Conservation (phyloP, 805 yeast genomes). For the Candida michaelii region DNA sequence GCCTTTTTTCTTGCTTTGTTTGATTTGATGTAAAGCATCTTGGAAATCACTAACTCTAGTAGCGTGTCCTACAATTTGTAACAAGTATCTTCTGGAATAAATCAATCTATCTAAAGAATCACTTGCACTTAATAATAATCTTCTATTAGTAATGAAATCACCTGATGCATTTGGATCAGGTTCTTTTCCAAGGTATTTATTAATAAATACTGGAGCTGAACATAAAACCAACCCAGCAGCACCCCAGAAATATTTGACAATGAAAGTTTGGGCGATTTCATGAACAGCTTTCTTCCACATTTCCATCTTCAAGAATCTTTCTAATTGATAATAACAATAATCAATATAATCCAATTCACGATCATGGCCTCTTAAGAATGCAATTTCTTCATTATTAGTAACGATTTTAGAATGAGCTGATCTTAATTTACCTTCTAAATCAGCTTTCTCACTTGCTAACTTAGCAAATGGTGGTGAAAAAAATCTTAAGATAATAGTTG, state of each 20-base stretch:
- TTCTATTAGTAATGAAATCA: slow-evolving; percentile 85
- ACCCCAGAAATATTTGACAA: slow-evolving; percentile 93
- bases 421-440: slow-evolving; percentile 81
- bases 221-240: slow-evolving; percentile 89
- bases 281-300: slow-evolving; percentile 74
- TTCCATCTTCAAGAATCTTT: slow-evolving; percentile 72
- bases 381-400: slow-evolving; percentile 81
- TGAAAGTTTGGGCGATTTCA: slow-evolving; percentile 82
- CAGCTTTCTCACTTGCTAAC: slow-evolving; percentile 71
- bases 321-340: slow-evolving; percentile 76
- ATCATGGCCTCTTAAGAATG: slow-evolving; percentile 76
- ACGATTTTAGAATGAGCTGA: slow-evolving; percentile 80
- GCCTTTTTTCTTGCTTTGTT: slow-evolving; percentile 17
- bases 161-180: slow-evolving; percentile 58
- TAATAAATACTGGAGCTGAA: slow-evolving; percentile 81
- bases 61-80: slow-evolving; percentile 82
- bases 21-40: slow-evolving; percentile 55
- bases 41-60: slow-evolving; percentile 71
- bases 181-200: slow-evolving; percentile 47
- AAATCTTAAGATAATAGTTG: slow-evolving; percentile 69
- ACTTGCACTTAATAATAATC: slow-evolving; percentile 79
- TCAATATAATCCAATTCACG: slow-evolving; percentile 79
- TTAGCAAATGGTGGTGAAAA: slow-evolving; percentile 90
- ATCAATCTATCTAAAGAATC: slow-evolving; percentile 86
- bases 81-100: slow-evolving; percentile 78